Evolutionary conservation across 2,329 filamentous ascomycete species (phyloP), one percentile per base, ranked within the genome.

Genomic region (Alternaria conjuncta): DNA sequence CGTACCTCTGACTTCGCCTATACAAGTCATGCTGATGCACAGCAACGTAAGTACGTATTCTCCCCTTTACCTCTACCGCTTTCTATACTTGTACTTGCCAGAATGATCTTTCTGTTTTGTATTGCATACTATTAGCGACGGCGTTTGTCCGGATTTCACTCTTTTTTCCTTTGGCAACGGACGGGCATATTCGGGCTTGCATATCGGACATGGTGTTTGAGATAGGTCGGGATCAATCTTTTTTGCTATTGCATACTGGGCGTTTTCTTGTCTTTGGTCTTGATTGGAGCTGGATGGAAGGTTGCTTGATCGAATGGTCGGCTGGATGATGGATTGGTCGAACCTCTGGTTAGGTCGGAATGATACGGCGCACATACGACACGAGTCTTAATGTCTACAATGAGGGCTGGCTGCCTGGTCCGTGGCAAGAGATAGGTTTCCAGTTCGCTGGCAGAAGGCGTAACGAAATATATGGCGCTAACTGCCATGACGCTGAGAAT

Each of bases 111-210:
- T 57, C 41, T 53, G 30, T 20, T 43, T 30, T 36, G 43, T 13
- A 20, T 21, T 64, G 61, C 53, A 49, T 49, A 61, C 44, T 30
- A 61, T 63, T 57, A 63, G 60, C 60, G 60, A 55, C 61, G 61
- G 61, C 57, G 57, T 61, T 64, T 55, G 59, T 62, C 60, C 60
- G 60, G 60, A 55, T 63, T 63, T 63, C 60, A 60, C 60, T 63
- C 60, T 50, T 63, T 62, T n/a, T 36, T 36, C 32, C 46, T 23
- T 41, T 55, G 12, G 18, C 15, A 58, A 58, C 46, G 46, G 28
- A 36, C 13, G 25, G 36, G 57, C 41, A 64, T 61, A 47, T 46
- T 41, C 11, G 26, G 30, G 28, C 15, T 57, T 61, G 62, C 58
- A 64, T 64, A 45, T 51, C n/a, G 54, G 45, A 32, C 18, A 49